Base-by-base conservation (phyloP, 2,329 filamentous ascomycete genomes). In the Curvularia sp. region DNA sequence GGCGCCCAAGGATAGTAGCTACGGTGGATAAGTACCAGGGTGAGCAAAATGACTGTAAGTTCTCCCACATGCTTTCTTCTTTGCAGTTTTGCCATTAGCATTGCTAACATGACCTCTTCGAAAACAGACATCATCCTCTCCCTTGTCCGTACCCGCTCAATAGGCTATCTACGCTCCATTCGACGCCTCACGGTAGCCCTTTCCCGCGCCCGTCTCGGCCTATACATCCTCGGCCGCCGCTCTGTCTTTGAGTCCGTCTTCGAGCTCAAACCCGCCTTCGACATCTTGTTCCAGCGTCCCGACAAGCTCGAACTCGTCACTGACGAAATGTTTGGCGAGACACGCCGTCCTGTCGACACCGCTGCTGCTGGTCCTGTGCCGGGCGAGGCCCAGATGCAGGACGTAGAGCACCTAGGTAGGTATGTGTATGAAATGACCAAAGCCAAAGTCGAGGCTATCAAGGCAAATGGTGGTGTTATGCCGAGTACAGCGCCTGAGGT, bases 11-110 rank as follows among this genome's bases (percentile, higher is more conserved):
- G 77, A 89, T 90, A 52, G 92, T 99, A 27, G 93, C 92, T 3
- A 99, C 96, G 5, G 94, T 99, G 63, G 95, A 99, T 80, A 97
- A 97, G 77, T 99, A 98, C 73, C 95, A 99, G 80, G 96, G 95
- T 75, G 95, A 99, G 82, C 95, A 99, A 79, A 99, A 99, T 78
- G 95, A 99, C 73, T 98, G 92, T 95, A 84, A 84, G 90, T 87
- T 19, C 15, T n/a, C 34, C 7, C 28, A 18, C 5, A 36, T 6
- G n/a, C n/a, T 34, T 23, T 46, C 7, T n/a, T 7, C 4, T 5
- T 15, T 9, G 25, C n/a, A 13, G 5, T 7, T 27, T 19, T 3
- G 15, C 8, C 10, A 55, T 1, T 6, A n/a, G 45, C 48, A 32
- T 42, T 34, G 28, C 59, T 70, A 61, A 68, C 46, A 41, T 13